Base-by-base conservation (phyloP, 257 asterid species). In the Mentha longifolia region DNA sequence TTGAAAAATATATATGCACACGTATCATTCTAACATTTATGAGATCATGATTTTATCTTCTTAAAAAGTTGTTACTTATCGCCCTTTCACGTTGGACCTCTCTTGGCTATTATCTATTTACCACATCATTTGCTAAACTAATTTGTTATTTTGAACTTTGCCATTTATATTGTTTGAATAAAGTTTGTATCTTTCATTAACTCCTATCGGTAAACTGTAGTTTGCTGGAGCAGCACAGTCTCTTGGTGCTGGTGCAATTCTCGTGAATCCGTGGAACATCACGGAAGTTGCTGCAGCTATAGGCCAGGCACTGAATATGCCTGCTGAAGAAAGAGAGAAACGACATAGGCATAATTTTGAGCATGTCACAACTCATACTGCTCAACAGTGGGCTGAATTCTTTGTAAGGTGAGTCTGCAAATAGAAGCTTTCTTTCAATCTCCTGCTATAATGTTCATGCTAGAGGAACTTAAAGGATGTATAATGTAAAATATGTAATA, bases 211-310 rank as follows among this genome's bases (percentile, higher is more conserved):
- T 67, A 37, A 66, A 65, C 20, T 79, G 67, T 75, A 93, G 98
- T 93, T 94, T 84, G 99, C 99, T 70, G 99, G 99, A 74, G 99
- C 99, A 61, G 99, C 99, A 63, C 99, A 94, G 67, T 94, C 99
- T 54, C 87, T 94, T 68, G 99, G 98, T 54, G 99, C 99, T 58
- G 99, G 99, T 43, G 99, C 99, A 25, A 85, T 94, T 82, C 96
- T 91, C 16, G 97, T 94, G 64, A 94, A 94, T 84, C 99, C 99
- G 9, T 94, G 99, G 99, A 94, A 94, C 83, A 84, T 91, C 72
- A 84, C 98, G 43, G 99, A 94, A 77, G 98, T 94, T 74, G 83
- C 88, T 67, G 57, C 78, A 55, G 85, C 83, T 22, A 87, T 77
- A 30, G 82, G 65, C 57, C 87, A 91, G 73, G 99, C 99, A 81